These are phyloP conservation scores for Artomyces pyxidatus DNA, from an alignment of 768 basidiomycete species.

Conservation along the genomic window DNA sequence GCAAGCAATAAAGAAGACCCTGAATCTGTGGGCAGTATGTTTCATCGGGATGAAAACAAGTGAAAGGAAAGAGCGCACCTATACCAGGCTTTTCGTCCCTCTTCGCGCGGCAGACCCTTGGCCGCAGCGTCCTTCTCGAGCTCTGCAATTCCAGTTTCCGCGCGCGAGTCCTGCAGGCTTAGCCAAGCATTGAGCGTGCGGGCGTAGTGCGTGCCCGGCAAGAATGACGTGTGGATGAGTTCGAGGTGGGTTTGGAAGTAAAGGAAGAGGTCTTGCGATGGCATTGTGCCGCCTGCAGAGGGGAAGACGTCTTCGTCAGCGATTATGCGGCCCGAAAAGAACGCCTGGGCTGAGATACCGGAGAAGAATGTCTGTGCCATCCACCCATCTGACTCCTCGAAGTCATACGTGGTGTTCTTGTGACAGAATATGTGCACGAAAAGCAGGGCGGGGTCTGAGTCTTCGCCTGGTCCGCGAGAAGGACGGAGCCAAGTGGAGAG, in stretches of 20 bases:
- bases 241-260: slow-evolving; percentile 62
- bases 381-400: slow-evolving; percentile 63
- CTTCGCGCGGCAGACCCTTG: slow-evolving; percentile 37
- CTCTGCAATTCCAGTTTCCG: slow-evolving; percentile 38
- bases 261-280: slow-evolving; percentile 51
- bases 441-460: slow-evolving; percentile 33
- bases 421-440: slow-evolving; percentile 73
- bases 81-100: slow-evolving; percentile 54
- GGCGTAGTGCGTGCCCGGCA: slow-evolving; percentile 58
- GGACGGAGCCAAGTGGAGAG: slow-evolving; percentile 58
- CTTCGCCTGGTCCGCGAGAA: slow-evolving; percentile 19
- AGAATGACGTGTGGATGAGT: slow-evolving; percentile 50
- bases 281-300: slow-evolving; percentile 57
- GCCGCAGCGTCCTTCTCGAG: slow-evolving; percentile 39
- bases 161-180: slow-evolving; percentile 44
- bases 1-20: slow-evolving; percentile 67
- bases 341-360: slow-evolving; percentile 23
- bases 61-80: slow-evolving; percentile 23
- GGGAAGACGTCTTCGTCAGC: background rate
- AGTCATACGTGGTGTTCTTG: slow-evolving; percentile 54
- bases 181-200: slow-evolving; percentile 63
- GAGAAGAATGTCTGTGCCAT: slow-evolving; percentile 72
- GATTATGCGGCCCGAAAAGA: background rate
- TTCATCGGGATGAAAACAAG: background rate
- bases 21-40: slow-evolving; percentile 33